Evolutionary conservation across 208 protist genomes (phyloP).

Genomic region (Kentomonas sorsogonicus): DNA sequence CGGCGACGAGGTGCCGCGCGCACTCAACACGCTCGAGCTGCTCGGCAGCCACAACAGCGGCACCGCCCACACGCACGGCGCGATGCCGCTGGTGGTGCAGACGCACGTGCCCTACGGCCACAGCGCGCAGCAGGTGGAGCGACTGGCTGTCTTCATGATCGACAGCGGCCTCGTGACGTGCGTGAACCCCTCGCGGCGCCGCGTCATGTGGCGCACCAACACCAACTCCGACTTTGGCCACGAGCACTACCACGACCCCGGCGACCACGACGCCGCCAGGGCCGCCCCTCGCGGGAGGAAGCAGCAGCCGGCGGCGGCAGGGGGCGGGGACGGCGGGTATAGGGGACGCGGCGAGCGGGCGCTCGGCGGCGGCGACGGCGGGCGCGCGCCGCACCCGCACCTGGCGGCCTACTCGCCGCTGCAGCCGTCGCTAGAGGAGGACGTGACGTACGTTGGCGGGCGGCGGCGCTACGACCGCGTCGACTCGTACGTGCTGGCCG

Average conservation of each 20-base stretch:
- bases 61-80: slow-evolving; percentile 38
- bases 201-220: slow-evolving; percentile 77
- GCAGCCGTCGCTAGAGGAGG: slow-evolving; percentile 36
- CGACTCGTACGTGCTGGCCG: slow-evolving; percentile 77
- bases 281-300: too few species aligned
- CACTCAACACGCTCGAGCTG: slow-evolving; percentile 64
- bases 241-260: slow-evolving; percentile 1
- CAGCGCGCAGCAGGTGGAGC: slow-evolving; percentile 65
- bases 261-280: slow-evolving; percentile 1
- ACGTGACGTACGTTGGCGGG: slow-evolving; percentile 41
- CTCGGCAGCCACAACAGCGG: slow-evolving; percentile 74
- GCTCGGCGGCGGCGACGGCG: slow-evolving; percentile 15
- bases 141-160: slow-evolving; percentile 79
- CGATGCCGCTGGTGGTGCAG: slow-evolving; percentile 77
- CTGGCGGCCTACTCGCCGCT: slow-evolving; percentile 64
- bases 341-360: too few species aligned
- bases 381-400: slow-evolving; percentile 49
- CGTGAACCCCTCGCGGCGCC: slow-evolving; percentile 60
- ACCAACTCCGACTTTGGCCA: slow-evolving; percentile 50
- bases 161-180: slow-evolving; percentile 81
- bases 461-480: slow-evolving; percentile 37
- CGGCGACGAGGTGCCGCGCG: slow-evolving; percentile 33
- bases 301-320: neutral
- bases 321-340: too few species aligned
- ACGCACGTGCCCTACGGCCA: slow-evolving; percentile 39